A percentile compares a stretch with the other conserved stretches of the same genome.
Conservation (phyloP, 2,329 filamentous ascomycete species). For the Colletotrichum eremochloae region DNA sequence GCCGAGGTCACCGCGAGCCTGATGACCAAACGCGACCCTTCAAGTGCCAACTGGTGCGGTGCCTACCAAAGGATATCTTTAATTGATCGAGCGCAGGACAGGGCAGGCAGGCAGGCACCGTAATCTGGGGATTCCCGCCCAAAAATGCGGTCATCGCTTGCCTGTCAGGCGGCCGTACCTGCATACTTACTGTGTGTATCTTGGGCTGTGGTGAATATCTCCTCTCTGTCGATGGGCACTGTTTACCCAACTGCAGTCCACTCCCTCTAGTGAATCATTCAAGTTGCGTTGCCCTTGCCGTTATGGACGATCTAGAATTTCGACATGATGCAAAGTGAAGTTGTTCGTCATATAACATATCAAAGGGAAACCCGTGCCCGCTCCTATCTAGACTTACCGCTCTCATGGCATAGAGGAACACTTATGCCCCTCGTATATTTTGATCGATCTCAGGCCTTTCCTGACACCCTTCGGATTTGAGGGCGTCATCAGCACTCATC, state of each 20-base stretch:
- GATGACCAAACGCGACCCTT: slow-evolving; percentile 23
- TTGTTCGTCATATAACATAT: neutral
- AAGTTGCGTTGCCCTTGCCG: neutral
- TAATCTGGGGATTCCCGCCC: slow-evolving; percentile 10
- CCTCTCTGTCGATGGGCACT: neutral
- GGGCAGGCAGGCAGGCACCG: slow-evolving; percentile 10
- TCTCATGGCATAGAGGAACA: neutral
- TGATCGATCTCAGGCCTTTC: neutral
- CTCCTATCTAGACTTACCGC: neutral
- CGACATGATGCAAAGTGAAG: neutral
- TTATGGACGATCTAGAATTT: neutral
- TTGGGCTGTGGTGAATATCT: neutral
- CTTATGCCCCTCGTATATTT: neutral
- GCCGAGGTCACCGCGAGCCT: slow-evolving; percentile 22
- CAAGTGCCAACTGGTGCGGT: slow-evolving; percentile 29
- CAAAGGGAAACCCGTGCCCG: neutral
- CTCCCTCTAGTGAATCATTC: neutral
- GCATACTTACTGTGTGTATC: neutral
- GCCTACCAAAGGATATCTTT: neutral
- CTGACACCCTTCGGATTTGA: neutral
- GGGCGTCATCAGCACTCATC: slow-evolving; percentile 42
- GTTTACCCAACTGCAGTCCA: neutral
- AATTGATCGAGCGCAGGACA: slow-evolving; percentile 25
- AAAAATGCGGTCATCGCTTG: neutral
- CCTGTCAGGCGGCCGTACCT: slow-evolving; percentile 8